Conservation (phyloP, 345 rosid genomes). For the Capsella bursapastoris region DNA sequence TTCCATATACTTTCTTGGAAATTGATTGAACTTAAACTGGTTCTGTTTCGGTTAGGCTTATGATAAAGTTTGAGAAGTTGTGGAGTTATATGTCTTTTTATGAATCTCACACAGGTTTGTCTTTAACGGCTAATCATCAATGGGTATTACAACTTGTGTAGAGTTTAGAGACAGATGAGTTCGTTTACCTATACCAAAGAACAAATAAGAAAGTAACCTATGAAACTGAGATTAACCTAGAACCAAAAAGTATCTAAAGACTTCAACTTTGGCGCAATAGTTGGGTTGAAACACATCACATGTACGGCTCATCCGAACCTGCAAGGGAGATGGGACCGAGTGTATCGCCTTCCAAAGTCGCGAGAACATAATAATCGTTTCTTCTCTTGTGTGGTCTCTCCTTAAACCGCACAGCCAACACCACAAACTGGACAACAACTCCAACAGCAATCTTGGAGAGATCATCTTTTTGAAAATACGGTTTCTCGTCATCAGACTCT, state of each 20-base stretch:
- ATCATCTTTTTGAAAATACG: conserved; percentile 37
- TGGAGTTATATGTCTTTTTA: background rate
- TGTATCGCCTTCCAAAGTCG: conserved; percentile 33
- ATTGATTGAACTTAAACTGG: background rate
- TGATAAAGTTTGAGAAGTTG: background rate
- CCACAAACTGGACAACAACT: conserved; percentile 38
- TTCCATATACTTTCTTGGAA: background rate
- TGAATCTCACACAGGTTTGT: background rate
- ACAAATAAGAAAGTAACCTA: background rate
- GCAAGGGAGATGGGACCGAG: conserved; percentile 45
- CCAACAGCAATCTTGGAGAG: conserved; percentile 38
- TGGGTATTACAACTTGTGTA: background rate
- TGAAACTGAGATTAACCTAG: conserved; percentile 5
- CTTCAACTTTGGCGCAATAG: background rate
- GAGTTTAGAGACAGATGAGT: background rate
- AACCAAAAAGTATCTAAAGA: conserved; percentile 9
- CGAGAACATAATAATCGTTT: conserved; percentile 37
- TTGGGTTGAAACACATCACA: conserved; percentile 24
- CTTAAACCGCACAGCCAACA: conserved; percentile 37
- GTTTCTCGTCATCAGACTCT: background rate
- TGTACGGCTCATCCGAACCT: conserved; percentile 38
- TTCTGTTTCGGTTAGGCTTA: background rate
- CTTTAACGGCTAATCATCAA: too few species aligned
- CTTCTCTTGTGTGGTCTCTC: conserved; percentile 20
- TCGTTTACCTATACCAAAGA: background rate